A percentile compares a stretch with the other conserved stretches of the same genome.
Evolutionary conservation across 768 basidiomycete species (phyloP).

Genomic region (Lactarius quietus): DNA sequence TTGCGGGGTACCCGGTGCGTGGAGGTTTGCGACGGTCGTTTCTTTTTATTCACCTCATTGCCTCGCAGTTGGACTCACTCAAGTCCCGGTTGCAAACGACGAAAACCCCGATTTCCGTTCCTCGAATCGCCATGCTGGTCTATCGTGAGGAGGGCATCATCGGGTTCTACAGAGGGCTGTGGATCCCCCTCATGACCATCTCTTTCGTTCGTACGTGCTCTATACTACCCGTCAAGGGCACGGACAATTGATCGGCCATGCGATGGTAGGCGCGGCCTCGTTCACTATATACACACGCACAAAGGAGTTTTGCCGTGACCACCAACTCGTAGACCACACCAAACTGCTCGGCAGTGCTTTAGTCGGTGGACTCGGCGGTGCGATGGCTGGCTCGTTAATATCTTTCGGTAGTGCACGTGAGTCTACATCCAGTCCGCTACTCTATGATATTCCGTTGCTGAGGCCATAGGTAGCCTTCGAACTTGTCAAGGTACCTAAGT

Average conservation of each 20-base stretch:
- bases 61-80: slow-evolving; percentile 77
- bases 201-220: slow-evolving; percentile 85
- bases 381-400: slow-evolving; percentile 84
- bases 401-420: slow-evolving; percentile 86
- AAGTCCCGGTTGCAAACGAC: slow-evolving; percentile 91
- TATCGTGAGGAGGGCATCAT: slow-evolving; percentile 82
- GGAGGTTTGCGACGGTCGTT: slow-evolving; percentile 14
- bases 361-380: slow-evolving; percentile 76
- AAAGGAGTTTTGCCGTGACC: slow-evolving; percentile 65
- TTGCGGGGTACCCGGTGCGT: slow-evolving; percentile 81
- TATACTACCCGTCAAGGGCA: slow-evolving; percentile 9
- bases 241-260: slow-evolving; percentile 16
- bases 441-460: slow-evolving; percentile 22
- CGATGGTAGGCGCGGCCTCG: slow-evolving; percentile 68
- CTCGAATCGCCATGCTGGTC: slow-evolving; percentile 64
- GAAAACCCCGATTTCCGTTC: slow-evolving; percentile 69
- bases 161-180: slow-evolving; percentile 88
- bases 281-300: slow-evolving; percentile 89
- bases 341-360: slow-evolving; percentile 66
- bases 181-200: slow-evolving; percentile 93
- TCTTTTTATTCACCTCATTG: neutral
- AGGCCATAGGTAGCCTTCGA: slow-evolving; percentile 63
- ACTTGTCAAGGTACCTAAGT: slow-evolving; percentile 74
- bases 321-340: slow-evolving; percentile 55
- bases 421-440: slow-evolving; percentile 34